Base-by-base conservation (phyloP, 148 eudicot species). In the Drosera capensis region DNA sequence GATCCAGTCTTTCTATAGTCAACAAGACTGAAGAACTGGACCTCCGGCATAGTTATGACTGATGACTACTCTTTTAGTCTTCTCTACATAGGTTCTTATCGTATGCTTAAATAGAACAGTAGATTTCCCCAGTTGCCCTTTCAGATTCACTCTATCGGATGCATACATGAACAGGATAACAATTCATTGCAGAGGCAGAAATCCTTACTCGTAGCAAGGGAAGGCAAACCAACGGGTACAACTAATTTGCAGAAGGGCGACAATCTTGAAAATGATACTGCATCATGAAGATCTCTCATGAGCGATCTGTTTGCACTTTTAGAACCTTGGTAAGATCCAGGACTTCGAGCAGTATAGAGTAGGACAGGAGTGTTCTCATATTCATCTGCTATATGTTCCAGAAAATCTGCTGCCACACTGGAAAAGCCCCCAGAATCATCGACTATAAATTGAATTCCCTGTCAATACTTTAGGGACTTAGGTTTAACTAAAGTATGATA, bases 361-460 rank as follows among this genome's bases (percentile, higher is more conserved):
- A 88, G 55, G 21, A 88, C 79, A 14, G 92, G 97, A 52, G 81
- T 51, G 52, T 78, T 80, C 53, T 84, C 20, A 67, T 74, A 83
- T 16, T 88, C 94, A 63, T 88, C 97, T 5, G 86, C 83, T 49
- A 88, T 80, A 56, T 60, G 67, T 68, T 77, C 78, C 57, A 88
- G 49, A 57, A 88, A 69, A 52, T 78, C 86, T 40, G 72, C 83
- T 21, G 84, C 86, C 38, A 83, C 60, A 71, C 92, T 80, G 49
- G 94, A 74, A 63, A 88, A 88, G 12, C 97, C 97, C 48, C 96
- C 94, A 13, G 92, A 71, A 52, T 83, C 87, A 67, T 88, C 92
- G 52, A 78, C 77, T 40, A 83, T 25, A 63, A 62, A 80, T 73
- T 88, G 97, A 56, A 88, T 74, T 53, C 97, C 97, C 94, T 83